phyloP scores from a whole-genome alignment of 129 eudicot genomes.

The Flaveria trinervia region DNA sequence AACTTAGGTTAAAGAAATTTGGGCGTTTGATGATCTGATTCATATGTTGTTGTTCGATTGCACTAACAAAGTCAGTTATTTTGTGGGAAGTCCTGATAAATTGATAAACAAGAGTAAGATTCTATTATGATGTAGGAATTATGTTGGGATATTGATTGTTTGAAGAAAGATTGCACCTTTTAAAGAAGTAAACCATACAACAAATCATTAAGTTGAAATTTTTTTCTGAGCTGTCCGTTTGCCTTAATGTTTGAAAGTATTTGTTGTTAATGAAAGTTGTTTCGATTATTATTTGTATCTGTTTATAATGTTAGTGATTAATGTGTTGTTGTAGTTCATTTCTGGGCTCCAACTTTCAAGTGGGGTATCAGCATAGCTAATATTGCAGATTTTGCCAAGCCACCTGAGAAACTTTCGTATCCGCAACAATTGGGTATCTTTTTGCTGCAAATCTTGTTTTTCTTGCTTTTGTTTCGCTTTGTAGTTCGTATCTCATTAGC shows the following conservation, averaged over 20 bases:
- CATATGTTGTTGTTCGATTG: conserved; percentile 19
- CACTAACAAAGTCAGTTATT: not conserved
- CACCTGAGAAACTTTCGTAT: conserved; percentile 94
- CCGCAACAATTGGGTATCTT: conserved; percentile 91
- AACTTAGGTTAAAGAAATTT: not conserved
- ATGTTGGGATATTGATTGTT: not conserved
- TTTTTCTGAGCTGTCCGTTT: not conserved
- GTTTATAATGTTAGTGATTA: not conserved
- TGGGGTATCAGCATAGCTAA: conserved; percentile 99
- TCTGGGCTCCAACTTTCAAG: conserved; percentile 99
- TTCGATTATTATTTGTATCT: not conserved
- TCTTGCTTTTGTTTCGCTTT: not conserved
- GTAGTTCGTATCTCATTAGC: not conserved
- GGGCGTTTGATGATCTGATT: conserved; percentile 27
- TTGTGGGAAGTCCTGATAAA: too few relatives aligned
- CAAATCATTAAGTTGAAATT: not conserved
- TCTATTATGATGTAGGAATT: not conserved
- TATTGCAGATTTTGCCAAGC: conserved; percentile 83
- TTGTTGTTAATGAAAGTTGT: not conserved
- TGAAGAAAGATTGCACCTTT: not conserved
- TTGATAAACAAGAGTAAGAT: not conserved
- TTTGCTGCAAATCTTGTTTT: not conserved
- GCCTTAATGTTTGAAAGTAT: not conserved
- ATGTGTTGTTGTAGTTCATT: conserved; percentile 66
- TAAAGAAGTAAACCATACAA: not conserved